A percentile compares a stretch with the other conserved stretches of the same genome.
phyloP scores from a whole-genome alignment of 257 asterid species.

The Petunia secreta region DNA sequence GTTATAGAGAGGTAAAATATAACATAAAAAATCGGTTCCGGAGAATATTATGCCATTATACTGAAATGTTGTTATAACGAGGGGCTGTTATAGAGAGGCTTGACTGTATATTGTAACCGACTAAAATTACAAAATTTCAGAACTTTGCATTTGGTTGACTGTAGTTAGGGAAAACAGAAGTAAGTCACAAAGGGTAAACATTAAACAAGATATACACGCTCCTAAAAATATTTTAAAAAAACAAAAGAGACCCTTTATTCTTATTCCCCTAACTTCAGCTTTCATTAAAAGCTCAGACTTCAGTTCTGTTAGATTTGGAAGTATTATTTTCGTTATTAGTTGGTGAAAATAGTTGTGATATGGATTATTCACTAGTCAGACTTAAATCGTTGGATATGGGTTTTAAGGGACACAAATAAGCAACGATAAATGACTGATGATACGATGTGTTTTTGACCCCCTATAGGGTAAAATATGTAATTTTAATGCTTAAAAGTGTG shows the following conservation, averaged over 20 bases:
- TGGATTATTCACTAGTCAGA: background rate
- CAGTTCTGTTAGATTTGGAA: background rate
- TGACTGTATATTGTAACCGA: background rate
- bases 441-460: background rate
- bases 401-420: background rate
- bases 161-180: background rate
- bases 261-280: background rate
- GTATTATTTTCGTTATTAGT: too few relatives aligned
- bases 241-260: background rate
- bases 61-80: too few relatives aligned
- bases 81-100: too few relatives aligned
- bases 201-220: background rate
- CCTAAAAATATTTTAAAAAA: background rate
- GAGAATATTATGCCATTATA: too few relatives aligned
- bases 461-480: background rate
- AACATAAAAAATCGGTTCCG: too few relatives aligned
- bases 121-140: background rate
- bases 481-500: background rate
- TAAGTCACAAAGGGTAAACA: background rate
- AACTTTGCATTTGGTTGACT: constrained; percentile 4
- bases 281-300: background rate
- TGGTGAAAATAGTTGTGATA: too few relatives aligned
- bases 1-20: too few relatives aligned
- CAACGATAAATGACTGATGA: background rate
- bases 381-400: background rate